Base-by-base conservation (phyloP, 257 asterid genomes). In the Hygrophila difformis region DNA sequence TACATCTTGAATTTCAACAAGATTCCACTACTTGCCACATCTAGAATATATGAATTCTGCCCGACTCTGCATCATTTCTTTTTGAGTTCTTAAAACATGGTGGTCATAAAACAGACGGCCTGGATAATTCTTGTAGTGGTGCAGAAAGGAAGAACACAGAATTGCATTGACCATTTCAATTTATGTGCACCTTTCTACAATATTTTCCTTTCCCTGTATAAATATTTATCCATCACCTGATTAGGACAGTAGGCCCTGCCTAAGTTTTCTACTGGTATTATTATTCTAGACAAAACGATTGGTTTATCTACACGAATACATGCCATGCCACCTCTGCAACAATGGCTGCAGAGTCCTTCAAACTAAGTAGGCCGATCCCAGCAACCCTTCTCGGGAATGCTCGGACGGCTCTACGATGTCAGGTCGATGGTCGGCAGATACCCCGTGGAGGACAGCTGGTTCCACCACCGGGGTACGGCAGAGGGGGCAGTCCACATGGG, bases 401-500 rank as follows among this genome's bases (percentile, higher is more conserved):
- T 57, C 67, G 19, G 57, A 37, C n/a, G n/a, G n/a, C n/a, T n/a
- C n/a, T n/a, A n/a, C n/a, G n/a, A n/a, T n/a, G n/a, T n/a, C n/a
- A n/a, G n/a, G n/a, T n/a, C n/a, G n/a, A n/a, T n/a, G n/a, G n/a
- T n/a, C n/a, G n/a, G n/a, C n/a, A n/a, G n/a, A n/a, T n/a, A n/a
- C n/a, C n/a, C n/a, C n/a, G 5, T 43, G 51, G 18, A 26, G 28
- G 13, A 33, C 47, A 0, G 56, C 63, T 38, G 59, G 72, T 42
- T 61, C 12, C 12, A 2, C 81, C 39, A 77, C 85, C 5, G 74
- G 69, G 3, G 86, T 72, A 24, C 96, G 87, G 28, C 94, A 82
- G 11, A 86, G 72, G 0, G 94, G 96, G 47, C 94, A 86, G 18
- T 76, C 81, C 51, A 61, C 28, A 47, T 75, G 84, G 42, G 86